Evolutionary conservation across 1,284 basidiomycete species (phyloP), one percentile per base, ranked within the genome.

Genomic region (Cryptococcus jaspeensis): DNA sequence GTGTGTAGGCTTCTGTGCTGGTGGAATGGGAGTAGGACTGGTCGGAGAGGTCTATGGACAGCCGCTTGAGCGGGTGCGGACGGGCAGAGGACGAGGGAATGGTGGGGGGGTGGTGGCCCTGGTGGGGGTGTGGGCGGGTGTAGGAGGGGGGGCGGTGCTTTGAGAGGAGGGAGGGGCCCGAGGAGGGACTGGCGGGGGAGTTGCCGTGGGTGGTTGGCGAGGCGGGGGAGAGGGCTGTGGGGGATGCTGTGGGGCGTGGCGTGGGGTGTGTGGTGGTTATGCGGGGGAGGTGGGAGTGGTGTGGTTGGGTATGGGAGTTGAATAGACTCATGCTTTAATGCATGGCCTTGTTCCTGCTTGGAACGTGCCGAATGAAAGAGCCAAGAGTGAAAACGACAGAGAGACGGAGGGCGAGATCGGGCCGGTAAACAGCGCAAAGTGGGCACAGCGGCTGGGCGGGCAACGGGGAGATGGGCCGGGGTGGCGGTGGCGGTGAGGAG

Each of bases 41-140:
- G 38, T 41, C 50, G 50, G 23, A 23, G 20, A 51, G 48, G 16
- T 59, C 50, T 36, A 59, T 55, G 8, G 57, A 59, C 35, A 59
- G 45, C 28, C 60, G 50, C 56, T 62, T 54, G 62, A 50, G 28
- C 46, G 41, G 41, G 41, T 41, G 39, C 1, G 39, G 16, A 1
- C 39, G 39, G 16, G 39, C 20, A 20, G 16, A n/a, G 3, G 39
- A 15, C 3, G 39, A 7, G 6, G 39, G 3, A 4, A 41, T 41
- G 39, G 39, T 15, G 39, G 39, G 16, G 39, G 16, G n/a, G n/a
- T 41, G 39, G 20, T 41, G 2, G 39, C 2, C 16, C 16, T 41
- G 39, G 39, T 18, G 11, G 41, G 39, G 41, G n/a, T 43, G 41
- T 2, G 41, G 23, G 41, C 2, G 2, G 12, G 41, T 12, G 11